Evolutionary conservation across 202 grass and related monocot genomes (phyloP).

Genomic region (Bolboschoenoplectus hybrid): DNA sequence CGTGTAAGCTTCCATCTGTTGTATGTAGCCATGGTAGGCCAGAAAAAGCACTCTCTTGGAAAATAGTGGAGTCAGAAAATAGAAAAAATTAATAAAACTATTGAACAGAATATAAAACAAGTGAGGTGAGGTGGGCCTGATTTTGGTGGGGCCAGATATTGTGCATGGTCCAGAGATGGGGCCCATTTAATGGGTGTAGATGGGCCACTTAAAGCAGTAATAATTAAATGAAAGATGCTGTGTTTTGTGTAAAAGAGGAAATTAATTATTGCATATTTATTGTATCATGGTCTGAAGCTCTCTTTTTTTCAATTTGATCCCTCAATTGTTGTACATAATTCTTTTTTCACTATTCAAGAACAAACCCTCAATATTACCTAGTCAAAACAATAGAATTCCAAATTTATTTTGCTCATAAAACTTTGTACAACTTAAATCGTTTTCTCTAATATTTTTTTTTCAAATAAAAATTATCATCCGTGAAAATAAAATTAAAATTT

Average conservation of each 20-base stretch:
- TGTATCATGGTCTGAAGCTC: background rate
- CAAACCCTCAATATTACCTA: no score
- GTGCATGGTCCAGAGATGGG: background rate
- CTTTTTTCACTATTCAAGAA: no score
- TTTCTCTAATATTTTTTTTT: no score
- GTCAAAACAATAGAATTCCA: no score
- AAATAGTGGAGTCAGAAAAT: constrained; percentile 10
- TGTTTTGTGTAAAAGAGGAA: background rate
- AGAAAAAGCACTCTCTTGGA: background rate
- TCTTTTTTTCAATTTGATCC: background rate
- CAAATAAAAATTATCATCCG: no score
- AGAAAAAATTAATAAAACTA: background rate
- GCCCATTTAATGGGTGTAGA: constrained; percentile 9
- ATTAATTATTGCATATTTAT: no score
- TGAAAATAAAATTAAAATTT: no score
- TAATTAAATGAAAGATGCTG: constrained; percentile 2
- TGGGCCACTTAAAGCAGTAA: background rate
- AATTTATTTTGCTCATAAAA: no score
- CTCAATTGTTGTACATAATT: background rate
- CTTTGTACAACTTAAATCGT: no score
- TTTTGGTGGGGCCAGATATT: background rate
- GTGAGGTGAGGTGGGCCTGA: background rate
- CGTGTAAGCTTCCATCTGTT: background rate
- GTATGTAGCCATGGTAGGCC: background rate
- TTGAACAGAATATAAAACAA: constrained; percentile 10